phyloP scores from a whole-genome alignment of 2,329 filamentous ascomycete species.

The Alternaria panax region DNA sequence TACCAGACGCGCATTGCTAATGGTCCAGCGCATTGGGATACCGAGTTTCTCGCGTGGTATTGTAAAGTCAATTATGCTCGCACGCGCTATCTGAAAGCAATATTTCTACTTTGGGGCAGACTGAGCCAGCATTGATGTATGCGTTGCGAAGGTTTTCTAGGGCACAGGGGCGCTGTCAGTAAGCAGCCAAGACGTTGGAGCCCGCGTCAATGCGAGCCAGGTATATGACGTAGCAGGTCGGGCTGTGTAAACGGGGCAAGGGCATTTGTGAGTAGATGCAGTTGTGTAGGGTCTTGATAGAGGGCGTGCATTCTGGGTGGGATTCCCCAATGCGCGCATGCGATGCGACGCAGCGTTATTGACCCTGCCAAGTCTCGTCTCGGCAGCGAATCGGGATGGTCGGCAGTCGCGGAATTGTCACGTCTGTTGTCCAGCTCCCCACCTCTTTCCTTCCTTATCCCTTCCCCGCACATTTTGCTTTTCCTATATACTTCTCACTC shows the following conservation, averaged over 20 bases:
- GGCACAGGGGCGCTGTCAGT: neutral
- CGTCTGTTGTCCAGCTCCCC: constrained; percentile 3
- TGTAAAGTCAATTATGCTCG: neutral
- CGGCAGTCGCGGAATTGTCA: constrained; percentile 25
- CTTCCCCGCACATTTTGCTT: constrained; percentile 7
- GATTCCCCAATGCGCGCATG: neutral
- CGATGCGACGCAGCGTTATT: neutral
- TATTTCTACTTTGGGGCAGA: neutral
- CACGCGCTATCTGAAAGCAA: neutral
- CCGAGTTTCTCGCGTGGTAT: neutral
- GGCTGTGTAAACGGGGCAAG: neutral
- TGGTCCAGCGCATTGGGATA: neutral
- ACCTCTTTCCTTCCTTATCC: neutral
- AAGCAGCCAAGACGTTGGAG: neutral
- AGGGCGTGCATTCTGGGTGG: neutral
- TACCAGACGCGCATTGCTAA: neutral
- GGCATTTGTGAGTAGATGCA: neutral
- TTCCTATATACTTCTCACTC: neutral
- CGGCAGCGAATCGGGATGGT: constrained; percentile 25
- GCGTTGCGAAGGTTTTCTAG: neutral
- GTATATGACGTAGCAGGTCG: neutral
- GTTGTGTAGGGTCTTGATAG: neutral
- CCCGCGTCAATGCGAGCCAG: neutral
- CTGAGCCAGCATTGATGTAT: neutral
- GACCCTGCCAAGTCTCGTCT: constrained; percentile 32